phyloP scores from a whole-genome alignment of 2,329 filamentous ascomycete genomes.

The Cercospora beticola region DNA sequence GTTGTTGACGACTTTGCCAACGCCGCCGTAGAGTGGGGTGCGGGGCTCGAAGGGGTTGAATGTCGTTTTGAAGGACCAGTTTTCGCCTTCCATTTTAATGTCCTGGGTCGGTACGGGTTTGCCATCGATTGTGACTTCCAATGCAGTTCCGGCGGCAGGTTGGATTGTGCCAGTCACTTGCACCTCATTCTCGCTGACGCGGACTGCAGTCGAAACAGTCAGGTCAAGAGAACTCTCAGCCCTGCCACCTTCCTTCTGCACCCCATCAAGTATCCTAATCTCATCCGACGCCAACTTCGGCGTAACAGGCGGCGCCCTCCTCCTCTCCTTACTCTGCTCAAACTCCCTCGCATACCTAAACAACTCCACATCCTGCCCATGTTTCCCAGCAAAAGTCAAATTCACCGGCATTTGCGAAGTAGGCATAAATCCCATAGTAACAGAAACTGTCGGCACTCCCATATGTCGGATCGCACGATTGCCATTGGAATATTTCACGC shows the following conservation, averaged over 20 bases:
- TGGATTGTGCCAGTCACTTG: not conserved
- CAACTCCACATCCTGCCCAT: constrained; percentile 47
- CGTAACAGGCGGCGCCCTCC: constrained; percentile 30
- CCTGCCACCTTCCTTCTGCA: not conserved
- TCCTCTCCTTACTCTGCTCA: constrained; percentile 27
- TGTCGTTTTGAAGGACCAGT: constrained; percentile 20
- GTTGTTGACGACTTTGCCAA: constrained; percentile 30
- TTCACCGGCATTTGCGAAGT: constrained; percentile 54
- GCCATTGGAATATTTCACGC: constrained; percentile 56
- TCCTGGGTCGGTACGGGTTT: not conserved
- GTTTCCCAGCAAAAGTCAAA: constrained; percentile 53
- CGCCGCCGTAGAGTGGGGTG: constrained; percentile 32
- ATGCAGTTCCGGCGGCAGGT: not conserved
- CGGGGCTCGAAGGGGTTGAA: constrained; percentile 27
- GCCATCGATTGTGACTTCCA: constrained; percentile 21
- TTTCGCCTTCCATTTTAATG: constrained; percentile 2
- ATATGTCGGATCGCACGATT: constrained; percentile 56
- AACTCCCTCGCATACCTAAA: constrained; percentile 33
- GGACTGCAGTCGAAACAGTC: constrained; percentile 1
- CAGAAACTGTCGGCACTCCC: constrained; percentile 55
- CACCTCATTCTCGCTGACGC: constrained; percentile 6
- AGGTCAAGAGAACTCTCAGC: not conserved
- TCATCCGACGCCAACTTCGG: constrained; percentile 28
- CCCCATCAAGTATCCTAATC: not conserved
- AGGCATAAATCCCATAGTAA: constrained; percentile 54